Conservation (phyloP, 495 filamentous ascomycete species). For the Cladorrhinum samala region DNA sequence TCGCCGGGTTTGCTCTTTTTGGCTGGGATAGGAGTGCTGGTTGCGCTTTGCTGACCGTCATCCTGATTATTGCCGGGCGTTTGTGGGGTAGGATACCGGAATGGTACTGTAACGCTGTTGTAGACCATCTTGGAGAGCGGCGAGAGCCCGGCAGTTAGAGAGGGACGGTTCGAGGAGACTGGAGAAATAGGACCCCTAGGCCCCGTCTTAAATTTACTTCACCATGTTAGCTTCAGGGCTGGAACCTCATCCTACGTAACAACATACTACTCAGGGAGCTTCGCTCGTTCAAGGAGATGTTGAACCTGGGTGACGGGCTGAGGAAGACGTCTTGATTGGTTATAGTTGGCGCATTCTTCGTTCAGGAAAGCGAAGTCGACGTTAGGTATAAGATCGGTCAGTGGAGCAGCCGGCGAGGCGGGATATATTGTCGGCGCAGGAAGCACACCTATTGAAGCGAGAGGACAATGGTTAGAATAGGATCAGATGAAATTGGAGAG, state of each 20-base stretch:
- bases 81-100: slow-evolving; percentile 33
- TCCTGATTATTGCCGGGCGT: slow-evolving; percentile 17
- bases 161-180: slow-evolving; percentile 5
- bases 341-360: slow-evolving; percentile 38
- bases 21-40: slow-evolving; percentile 8
- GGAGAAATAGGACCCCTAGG: slow-evolving; percentile 22
- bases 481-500: background rate
- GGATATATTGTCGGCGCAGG: slow-evolving; percentile 58
- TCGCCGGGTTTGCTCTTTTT: slow-evolving; percentile 12
- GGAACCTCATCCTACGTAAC: background rate
- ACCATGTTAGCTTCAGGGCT: slow-evolving; percentile 10
- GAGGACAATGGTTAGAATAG: slow-evolving; percentile 6
- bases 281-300: slow-evolving; percentile 58
- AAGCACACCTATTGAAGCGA: slow-evolving; percentile 51
- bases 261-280: slow-evolving; percentile 67
- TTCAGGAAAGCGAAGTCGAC: slow-evolving; percentile 47
- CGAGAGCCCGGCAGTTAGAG: slow-evolving; percentile 29
- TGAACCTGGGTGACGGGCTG: slow-evolving; percentile 59
- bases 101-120: slow-evolving; percentile 32
- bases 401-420: slow-evolving; percentile 41
- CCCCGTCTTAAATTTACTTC: slow-evolving; percentile 63
- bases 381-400: slow-evolving; percentile 38
- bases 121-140: slow-evolving; percentile 42
- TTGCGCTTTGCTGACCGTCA: slow-evolving; percentile 4
- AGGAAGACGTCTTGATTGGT: slow-evolving; percentile 35